Evolutionary conservation across 768 basidiomycete species (phyloP).

Genomic region (Tricholoma bakamatsutake): DNA sequence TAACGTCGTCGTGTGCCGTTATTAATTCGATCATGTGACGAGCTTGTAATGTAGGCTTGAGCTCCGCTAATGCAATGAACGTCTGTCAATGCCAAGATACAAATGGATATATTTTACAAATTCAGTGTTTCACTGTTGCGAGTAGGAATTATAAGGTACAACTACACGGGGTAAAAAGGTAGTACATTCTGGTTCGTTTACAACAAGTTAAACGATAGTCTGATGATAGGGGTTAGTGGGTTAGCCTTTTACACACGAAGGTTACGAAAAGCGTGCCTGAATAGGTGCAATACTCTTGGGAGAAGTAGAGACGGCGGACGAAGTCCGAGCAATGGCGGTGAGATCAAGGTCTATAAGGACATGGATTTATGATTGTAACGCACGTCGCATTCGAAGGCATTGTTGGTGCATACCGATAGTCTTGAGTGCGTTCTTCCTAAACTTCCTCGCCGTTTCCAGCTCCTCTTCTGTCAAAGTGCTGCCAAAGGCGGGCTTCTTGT

Average conservation of each 20-base stretch:
- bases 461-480: conserved; percentile 58
- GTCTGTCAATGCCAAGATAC: too few species aligned
- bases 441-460: conserved; percentile 51
- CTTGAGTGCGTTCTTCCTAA: conserved; percentile 74
- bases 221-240: neutral
- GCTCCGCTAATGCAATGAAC: neutral
- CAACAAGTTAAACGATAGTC: neutral
- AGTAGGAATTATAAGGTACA: neutral
- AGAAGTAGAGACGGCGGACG: conserved; percentile 59
- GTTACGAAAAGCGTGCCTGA: neutral
- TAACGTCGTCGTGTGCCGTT: too few species aligned
- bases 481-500: conserved; percentile 23
- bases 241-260: neutral
- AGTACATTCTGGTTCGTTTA: neutral
- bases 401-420: conserved; percentile 35
- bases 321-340: conserved; percentile 77
- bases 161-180: neutral
- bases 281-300: conserved; percentile 20
- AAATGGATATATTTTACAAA: neutral
- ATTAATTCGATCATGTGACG: too few species aligned
- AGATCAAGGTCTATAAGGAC: conserved; percentile 47
- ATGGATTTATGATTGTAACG: neutral
- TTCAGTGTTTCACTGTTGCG: neutral
- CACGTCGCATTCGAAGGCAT: neutral
- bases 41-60: neutral